These are phyloP conservation scores for Glonium stellatum DNA, from an alignment of 495 filamentous ascomycete genomes.

Conservation along the genomic window DNA sequence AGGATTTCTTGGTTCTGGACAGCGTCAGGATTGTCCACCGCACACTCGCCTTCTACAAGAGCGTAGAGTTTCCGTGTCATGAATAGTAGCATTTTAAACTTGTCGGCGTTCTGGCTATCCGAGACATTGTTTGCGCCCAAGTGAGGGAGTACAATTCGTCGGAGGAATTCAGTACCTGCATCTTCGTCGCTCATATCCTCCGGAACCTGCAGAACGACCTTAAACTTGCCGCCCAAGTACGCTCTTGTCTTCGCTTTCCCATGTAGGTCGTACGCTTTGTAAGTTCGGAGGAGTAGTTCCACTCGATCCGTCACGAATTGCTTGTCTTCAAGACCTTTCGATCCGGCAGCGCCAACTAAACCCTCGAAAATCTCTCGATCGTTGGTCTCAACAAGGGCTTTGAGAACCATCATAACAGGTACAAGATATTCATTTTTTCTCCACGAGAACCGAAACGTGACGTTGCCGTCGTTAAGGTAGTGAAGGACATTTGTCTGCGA, in stretches of 20 bases:
- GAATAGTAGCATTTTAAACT: conserved; percentile 89
- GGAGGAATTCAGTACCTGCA: conserved; percentile 79
- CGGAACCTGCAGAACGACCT: conserved; percentile 71
- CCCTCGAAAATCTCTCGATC: conserved; percentile 93
- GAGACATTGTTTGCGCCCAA: conserved; percentile 75
- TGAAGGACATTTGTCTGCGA: conserved; percentile 96
- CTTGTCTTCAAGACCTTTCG: conserved; percentile 66
- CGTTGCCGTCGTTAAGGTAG: conserved; percentile 89
- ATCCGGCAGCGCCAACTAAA: conserved; percentile 64
- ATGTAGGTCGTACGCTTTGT: conserved; percentile 80
- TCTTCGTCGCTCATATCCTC: conserved; percentile 78
- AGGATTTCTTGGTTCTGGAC: conserved; percentile 91
- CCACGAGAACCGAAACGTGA: conserved; percentile 97
- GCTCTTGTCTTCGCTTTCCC: conserved; percentile 68
- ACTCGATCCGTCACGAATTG: conserved; percentile 93
- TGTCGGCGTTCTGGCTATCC: conserved; percentile 75
- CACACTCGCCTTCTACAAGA: conserved; percentile 83
- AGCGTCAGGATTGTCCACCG: conserved; percentile 90
- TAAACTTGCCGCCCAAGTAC: conserved; percentile 83
- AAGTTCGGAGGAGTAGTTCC: conserved; percentile 84
- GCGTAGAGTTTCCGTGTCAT: conserved; percentile 95
- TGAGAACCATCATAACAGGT: conserved; percentile 92
- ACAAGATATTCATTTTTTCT: conserved; percentile 92
- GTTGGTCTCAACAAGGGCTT: conserved; percentile 91
- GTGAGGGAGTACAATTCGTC: conserved; percentile 84